A percentile compares a stretch with the other conserved stretches of the same genome.
phyloP scores from a whole-genome alignment of 139 green algal genomes.

The Ettlia oleoabundans region DNA sequence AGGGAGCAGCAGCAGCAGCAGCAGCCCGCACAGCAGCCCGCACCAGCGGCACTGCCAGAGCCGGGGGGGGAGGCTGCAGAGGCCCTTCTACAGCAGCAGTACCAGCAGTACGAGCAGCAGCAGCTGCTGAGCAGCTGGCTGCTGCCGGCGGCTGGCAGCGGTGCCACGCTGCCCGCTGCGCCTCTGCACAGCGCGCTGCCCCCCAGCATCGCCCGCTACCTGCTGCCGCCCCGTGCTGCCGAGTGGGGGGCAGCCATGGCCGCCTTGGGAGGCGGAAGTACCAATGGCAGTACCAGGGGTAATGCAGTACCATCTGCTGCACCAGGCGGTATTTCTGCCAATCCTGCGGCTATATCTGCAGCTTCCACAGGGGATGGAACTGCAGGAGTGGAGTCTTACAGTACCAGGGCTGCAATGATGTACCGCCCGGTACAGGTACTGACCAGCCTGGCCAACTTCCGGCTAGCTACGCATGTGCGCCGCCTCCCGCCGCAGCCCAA shows the following conservation, averaged over 20 bases:
- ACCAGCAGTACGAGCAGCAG: neutral
- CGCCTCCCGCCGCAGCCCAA: slow-evolving; percentile 26
- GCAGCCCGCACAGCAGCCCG: neutral
- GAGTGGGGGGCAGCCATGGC: neutral
- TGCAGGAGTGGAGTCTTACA: no score
- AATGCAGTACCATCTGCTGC: no score
- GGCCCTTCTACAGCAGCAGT: neutral
- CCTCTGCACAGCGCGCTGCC: neutral
- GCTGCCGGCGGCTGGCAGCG: neutral
- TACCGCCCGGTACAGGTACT: slow-evolving; percentile 22
- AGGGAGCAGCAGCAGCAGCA: neutral
- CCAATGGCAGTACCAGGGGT: no score
- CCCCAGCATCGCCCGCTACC: neutral
- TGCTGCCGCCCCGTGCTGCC: neutral
- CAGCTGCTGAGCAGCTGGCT: neutral
- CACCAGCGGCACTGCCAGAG: neutral
- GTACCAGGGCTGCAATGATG: neutral
- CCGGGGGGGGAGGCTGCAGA: neutral
- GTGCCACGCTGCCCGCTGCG: neutral
- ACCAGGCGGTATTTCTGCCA: no score
- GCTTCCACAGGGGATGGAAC: no score
- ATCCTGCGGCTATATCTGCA: no score
- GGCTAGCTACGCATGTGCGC: neutral
- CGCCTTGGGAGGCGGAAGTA: neutral
- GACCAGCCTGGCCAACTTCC: slow-evolving; percentile 37